A percentile compares a stretch with the other conserved stretches of the same genome.
phyloP scores from a whole-genome alignment of 768 basidiomycete species.

The Trichaptum fuscoviolaceum region DNA sequence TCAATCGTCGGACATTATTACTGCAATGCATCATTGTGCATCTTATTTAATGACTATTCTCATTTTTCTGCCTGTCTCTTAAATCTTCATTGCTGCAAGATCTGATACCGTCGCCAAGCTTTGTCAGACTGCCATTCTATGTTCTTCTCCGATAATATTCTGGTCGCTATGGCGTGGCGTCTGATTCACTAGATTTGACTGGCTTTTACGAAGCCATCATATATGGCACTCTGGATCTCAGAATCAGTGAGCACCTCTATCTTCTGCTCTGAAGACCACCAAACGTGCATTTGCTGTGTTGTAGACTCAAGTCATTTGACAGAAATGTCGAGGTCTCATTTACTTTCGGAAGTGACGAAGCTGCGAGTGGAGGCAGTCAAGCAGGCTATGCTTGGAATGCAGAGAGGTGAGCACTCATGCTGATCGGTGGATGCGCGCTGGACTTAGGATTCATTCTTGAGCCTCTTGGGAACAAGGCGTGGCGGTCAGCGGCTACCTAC shows the following conservation, averaged over 20 bases:
- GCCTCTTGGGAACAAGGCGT: neutral
- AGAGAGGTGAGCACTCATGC: neutral
- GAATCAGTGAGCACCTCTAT: neutral
- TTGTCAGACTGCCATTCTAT: no score
- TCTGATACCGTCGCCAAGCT: neutral
- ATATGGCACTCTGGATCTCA: no score
- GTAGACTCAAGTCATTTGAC: neutral
- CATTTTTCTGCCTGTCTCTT: neutral
- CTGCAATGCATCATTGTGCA: neutral
- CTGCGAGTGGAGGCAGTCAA: neutral
- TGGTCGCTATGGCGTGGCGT: no score
- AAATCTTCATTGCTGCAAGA: neutral
- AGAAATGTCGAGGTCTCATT: neutral
- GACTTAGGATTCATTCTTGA: neutral
- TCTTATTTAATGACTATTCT: neutral
- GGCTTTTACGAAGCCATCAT: no score
- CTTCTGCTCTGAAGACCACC: neutral
- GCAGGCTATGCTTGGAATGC: neutral
- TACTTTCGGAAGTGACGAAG: neutral
- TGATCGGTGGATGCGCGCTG: neutral
- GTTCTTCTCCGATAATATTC: no score
- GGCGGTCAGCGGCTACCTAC: neutral
- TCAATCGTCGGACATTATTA: neutral
- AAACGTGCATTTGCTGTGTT: neutral
- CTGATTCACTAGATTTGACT: no score